Evolutionary conservation across 768 basidiomycete species (phyloP).

Genomic region (Nidula microcarpa): DNA sequence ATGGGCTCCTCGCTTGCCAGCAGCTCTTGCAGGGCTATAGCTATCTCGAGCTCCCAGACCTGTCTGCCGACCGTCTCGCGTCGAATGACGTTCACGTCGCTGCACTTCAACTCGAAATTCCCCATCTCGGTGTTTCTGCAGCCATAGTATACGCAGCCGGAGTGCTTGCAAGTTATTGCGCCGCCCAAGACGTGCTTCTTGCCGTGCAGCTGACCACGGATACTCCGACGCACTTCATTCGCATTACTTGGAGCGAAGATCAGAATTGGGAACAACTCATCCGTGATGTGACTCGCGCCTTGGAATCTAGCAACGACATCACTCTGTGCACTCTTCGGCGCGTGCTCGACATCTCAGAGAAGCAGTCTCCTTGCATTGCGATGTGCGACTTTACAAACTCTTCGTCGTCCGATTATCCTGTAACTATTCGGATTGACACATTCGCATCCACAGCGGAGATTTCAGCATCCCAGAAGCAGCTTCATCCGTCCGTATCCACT

Average conservation of each 20-base stretch:
- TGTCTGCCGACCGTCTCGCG: constrained; percentile 21
- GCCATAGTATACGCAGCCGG: constrained; percentile 18
- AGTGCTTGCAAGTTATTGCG: constrained; percentile 25
- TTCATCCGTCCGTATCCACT: constrained; percentile 19
- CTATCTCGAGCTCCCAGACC: constrained; percentile 25
- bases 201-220: constrained; percentile 12
- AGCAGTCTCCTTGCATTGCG: constrained; percentile 23
- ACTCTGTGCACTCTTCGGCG: constrained; percentile 6
- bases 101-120: constrained; percentile 1
- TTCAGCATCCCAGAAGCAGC: constrained; percentile 7
- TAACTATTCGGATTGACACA: constrained; percentile 12
- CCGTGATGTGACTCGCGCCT: neutral
- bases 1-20: neutral
- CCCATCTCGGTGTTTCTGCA: constrained; percentile 3
- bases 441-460: constrained; percentile 8
- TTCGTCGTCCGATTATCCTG: constrained; percentile 10
- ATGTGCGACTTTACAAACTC: constrained; percentile 13
- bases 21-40: constrained; percentile 21
- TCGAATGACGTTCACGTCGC: constrained; percentile 5
- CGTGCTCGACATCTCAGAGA: constrained; percentile 16
- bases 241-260: constrained; percentile 18
- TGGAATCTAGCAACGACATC: neutral
- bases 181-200: constrained; percentile 22
- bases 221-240: constrained; percentile 7
- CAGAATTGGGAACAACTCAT: constrained; percentile 17